Conservation (phyloP, 2,329 filamentous ascomycete genomes). For the Fusarium nisikadoi region DNA sequence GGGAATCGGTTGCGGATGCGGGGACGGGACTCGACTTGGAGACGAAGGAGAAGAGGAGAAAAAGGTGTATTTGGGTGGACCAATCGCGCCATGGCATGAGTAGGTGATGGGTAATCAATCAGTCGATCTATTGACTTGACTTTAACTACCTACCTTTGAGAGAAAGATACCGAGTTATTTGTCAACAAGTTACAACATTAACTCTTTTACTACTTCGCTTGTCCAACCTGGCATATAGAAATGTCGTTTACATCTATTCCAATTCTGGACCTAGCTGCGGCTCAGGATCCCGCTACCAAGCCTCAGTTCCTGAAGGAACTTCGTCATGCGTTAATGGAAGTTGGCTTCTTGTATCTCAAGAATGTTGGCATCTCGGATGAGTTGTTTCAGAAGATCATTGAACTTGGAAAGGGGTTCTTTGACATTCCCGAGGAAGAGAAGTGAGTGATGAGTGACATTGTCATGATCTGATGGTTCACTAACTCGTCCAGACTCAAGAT, state of each 20-base stretch:
- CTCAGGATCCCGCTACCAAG: constrained; percentile 73
- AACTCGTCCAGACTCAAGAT: constrained; percentile 63
- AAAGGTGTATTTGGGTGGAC: constrained; percentile 38
- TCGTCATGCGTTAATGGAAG: constrained; percentile 80
- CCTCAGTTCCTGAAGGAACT: constrained; percentile 76
- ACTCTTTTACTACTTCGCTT: not conserved
- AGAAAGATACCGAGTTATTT: constrained; percentile 38
- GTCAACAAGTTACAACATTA: constrained; percentile 18
- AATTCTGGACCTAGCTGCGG: constrained; percentile 78
- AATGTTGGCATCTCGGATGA: constrained; percentile 78
- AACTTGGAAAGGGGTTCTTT: constrained; percentile 79
- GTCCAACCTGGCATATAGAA: not conserved
- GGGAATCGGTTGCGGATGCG: constrained; percentile 25
- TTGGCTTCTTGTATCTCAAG: constrained; percentile 88
- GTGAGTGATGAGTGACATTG: constrained; percentile 51
- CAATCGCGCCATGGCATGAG: constrained; percentile 51
- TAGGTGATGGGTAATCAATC: constrained; percentile 34
- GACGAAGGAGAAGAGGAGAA: constrained; percentile 21
- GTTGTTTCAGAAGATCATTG: constrained; percentile 72
- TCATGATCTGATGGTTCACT: not conserved
- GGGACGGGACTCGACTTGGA: constrained; percentile 25
- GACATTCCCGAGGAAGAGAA: constrained; percentile 81
- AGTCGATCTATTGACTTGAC: constrained; percentile 1
- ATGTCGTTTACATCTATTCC: constrained; percentile 82
- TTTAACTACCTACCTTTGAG: constrained; percentile 11